Conservation (phyloP, 2,329 filamentous ascomycete genomes). For the Ramularia collo-cygni region DNA sequence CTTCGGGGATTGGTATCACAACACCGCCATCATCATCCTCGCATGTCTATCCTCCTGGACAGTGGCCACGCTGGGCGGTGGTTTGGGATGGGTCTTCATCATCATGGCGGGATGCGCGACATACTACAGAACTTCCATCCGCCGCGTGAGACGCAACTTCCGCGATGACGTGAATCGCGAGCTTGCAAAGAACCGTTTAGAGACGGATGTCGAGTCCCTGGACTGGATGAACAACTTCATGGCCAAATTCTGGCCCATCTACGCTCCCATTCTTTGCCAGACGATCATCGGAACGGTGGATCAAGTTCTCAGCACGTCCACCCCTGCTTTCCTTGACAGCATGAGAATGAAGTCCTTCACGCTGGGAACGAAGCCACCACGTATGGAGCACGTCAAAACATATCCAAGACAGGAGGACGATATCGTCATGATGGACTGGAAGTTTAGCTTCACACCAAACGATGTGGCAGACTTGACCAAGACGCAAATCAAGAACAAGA, state of each 20-base stretch:
- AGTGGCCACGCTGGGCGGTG: conserved; percentile 80
- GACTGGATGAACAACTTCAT: conserved; percentile 99
- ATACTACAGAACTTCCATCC: conserved; percentile 93
- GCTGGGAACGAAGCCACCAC: conserved; percentile 87
- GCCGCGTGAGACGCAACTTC: conserved; percentile 89
- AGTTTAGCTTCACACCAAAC: conserved; percentile 97
- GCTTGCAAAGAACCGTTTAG: conserved; percentile 76
- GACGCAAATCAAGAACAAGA: conserved; percentile 84
- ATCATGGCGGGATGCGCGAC: conserved; percentile 89
- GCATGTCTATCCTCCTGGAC: conserved; percentile 88
- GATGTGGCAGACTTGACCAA: conserved; percentile 87
- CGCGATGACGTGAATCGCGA: conserved; percentile 89
- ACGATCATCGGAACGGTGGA: conserved; percentile 92
- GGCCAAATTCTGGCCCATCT: conserved; percentile 99
- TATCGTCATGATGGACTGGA: conserved; percentile 98
- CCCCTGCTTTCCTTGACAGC: conserved; percentile 87
- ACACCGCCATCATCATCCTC: conserved; percentile 87
- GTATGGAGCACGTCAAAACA: conserved; percentile 96
- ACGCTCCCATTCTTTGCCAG: conserved; percentile 84
- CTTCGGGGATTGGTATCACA: conserved; percentile 98
- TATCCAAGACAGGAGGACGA: conserved; percentile 95
- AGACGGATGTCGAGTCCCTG: conserved; percentile 83
- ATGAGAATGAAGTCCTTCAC: conserved; percentile 90
- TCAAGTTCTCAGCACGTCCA: conserved; percentile 88
- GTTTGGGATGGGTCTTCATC: conserved; percentile 85